Evolutionary conservation across 1,139 yeast genomes (phyloP), one percentile per base, ranked within the genome.

Genomic region (Geotrichum restrictum): DNA sequence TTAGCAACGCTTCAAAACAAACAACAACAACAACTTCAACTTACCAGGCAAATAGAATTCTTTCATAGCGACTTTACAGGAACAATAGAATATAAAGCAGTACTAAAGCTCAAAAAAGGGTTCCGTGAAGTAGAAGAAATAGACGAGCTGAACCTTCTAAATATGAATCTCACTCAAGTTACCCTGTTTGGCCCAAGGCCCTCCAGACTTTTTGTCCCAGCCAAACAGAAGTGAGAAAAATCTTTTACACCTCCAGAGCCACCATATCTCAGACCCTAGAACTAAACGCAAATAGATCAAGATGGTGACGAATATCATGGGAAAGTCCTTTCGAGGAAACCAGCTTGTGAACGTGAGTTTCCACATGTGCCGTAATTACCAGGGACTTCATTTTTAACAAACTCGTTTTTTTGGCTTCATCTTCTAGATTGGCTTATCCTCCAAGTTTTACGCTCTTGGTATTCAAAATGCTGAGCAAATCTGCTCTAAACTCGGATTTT

Each of bases 401-500:
- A 33, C 16, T 41, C 13, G 22, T 8, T 29, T 27, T 19, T 16
- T 8, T 36, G 18, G 16, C n/a, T 31, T n/a, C 8, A n/a, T 18
- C 2, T 27, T 27, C 22, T 57, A 79, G 82, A 80, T 83, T 59
- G 98, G 95, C 3, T 76, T 91, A 56, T 82, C 91, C 33, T 79
- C 85, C 56, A 83, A 83, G 57, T 85, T 93, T 60, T 91, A 88
- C 67, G 98, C 98, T 40, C 76, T 93, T 41, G 97, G 98, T 3
- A 73, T 74, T 55, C 70, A 74, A 52, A 81, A 87, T n/a, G 93
- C 97, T 1, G 81, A 80, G 58, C 75, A 76, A 63, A 75, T 94
- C 52, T 88, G 97, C 69, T 84, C 98, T 44, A 87, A 82, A 66
- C 81, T 93, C 24, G 96, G 96, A 8, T 79, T 93, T 54, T 93